phyloP scores from a whole-genome alignment of 148 eudicot species.

The Tetragonia tetragonoides region DNA sequence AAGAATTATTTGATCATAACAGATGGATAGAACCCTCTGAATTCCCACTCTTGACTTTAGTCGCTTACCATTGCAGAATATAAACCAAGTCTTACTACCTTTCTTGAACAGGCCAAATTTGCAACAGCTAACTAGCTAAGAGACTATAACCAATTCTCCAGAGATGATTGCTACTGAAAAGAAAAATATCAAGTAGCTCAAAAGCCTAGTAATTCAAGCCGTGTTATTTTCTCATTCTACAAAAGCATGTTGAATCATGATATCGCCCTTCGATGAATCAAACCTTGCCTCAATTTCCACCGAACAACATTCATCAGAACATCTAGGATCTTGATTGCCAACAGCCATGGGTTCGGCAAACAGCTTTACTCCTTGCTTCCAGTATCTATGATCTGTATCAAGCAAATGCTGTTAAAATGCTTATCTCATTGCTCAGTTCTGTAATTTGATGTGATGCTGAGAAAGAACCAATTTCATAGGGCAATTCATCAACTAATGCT shows the following conservation, averaged over 20 bases:
- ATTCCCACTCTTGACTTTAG: no score
- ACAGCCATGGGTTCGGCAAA: constrained; percentile 46
- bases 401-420: not conserved
- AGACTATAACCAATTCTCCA: not conserved
- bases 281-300: constrained; percentile 57
- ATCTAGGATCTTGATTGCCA: constrained; percentile 13
- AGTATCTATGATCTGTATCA: constrained; percentile 60
- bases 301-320: constrained; percentile 24
- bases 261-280: constrained; percentile 60
- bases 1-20: no score
- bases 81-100: not conserved
- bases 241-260: constrained; percentile 31
- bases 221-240: not conserved
- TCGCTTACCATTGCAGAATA: no score
- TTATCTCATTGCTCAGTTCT: not conserved
- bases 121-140: not conserved
- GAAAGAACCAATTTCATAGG: not conserved
- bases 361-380: constrained; percentile 93
- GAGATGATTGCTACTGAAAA: not conserved
- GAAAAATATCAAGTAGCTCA: not conserved
- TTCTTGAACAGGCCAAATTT: not conserved
- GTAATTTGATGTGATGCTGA: not conserved
- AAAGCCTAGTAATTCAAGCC: not conserved
- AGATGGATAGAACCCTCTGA: no score
- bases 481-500: not conserved